These are phyloP conservation scores for Piloderma croceum DNA, from an alignment of 768 basidiomycete genomes.

Conservation along the genomic window DNA sequence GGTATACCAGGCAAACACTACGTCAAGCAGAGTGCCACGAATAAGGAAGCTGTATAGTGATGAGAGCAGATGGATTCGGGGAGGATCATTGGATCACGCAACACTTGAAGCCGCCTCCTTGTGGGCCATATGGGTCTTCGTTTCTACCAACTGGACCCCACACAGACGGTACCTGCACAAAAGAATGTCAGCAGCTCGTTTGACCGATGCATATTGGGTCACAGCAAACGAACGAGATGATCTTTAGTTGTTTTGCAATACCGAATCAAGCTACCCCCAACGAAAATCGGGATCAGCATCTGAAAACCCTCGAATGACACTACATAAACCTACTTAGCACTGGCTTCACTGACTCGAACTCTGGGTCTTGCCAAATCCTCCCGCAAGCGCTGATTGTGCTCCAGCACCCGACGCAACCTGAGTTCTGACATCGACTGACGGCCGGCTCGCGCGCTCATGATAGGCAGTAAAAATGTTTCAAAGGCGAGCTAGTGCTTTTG, in stretches of 20 bases:
- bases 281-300: constrained; percentile 6
- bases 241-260: constrained; percentile 74
- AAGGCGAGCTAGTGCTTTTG: too few relatives aligned
- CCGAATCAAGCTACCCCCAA: constrained; percentile 52
- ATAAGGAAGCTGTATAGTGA: too few relatives aligned
- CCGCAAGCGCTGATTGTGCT: constrained; percentile 67
- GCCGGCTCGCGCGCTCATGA: constrained; percentile 56
- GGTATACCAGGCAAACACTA: too few relatives aligned
- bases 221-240: constrained; percentile 47
- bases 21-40: too few relatives aligned
- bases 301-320: not conserved
- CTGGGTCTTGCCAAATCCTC: constrained; percentile 71
- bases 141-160: constrained; percentile 94
- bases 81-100: too few relatives aligned
- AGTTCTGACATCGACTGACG: constrained; percentile 76
- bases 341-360: constrained; percentile 69
- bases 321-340: constrained; percentile 44
- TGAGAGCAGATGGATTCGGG: too few relatives aligned
- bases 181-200: constrained; percentile 18
- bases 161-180: constrained; percentile 77
- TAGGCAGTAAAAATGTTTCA: constrained; percentile 9
- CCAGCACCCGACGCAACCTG: constrained; percentile 70
- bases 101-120: constrained; percentile 48
- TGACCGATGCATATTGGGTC: too few relatives aligned
- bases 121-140: constrained; percentile 89